Evolutionary conservation across 164 flowering plant species (phyloP).

Genomic region (Vitis riparia): DNA sequence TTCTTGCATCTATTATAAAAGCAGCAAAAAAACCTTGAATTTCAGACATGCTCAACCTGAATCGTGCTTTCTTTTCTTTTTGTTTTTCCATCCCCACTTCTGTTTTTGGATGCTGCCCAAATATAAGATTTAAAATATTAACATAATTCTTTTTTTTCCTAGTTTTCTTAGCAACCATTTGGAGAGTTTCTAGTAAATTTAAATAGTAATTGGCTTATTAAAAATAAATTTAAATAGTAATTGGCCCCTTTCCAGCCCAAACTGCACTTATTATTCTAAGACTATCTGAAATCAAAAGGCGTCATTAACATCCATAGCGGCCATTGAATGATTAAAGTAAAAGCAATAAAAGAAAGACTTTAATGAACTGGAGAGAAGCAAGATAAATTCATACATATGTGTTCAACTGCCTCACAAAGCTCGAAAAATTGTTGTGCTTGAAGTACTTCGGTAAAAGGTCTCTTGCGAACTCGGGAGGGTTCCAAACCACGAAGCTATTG

Average conservation of each 20-base stretch:
- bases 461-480: conserved; percentile 60
- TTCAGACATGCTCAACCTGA: conserved; percentile 5
- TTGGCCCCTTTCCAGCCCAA: too few species aligned
- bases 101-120: conserved; percentile 22
- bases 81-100: conserved; percentile 9
- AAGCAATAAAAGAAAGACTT: background rate
- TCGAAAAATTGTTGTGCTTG: conserved; percentile 75
- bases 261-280: too few species aligned
- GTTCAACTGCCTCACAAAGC: conserved; percentile 70
- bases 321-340: background rate
- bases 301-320: too few species aligned
- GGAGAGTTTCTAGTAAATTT: too few species aligned
- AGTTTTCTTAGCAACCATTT: too few species aligned
- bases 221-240: too few species aligned
- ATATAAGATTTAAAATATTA: conserved; percentile 4
- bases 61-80: conserved; percentile 9
- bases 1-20: too few species aligned
- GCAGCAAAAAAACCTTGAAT: background rate
- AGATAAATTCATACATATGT: conserved; percentile 47
- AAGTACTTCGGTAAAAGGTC: conserved; percentile 66
- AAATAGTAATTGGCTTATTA: too few species aligned
- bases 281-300: too few species aligned
- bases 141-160: background rate
- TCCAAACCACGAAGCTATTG: conserved; percentile 70
- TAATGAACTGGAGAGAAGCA: background rate